Conservation (phyloP, 805 yeast species). For the Schwanniomyces vanrijiae region DNA sequence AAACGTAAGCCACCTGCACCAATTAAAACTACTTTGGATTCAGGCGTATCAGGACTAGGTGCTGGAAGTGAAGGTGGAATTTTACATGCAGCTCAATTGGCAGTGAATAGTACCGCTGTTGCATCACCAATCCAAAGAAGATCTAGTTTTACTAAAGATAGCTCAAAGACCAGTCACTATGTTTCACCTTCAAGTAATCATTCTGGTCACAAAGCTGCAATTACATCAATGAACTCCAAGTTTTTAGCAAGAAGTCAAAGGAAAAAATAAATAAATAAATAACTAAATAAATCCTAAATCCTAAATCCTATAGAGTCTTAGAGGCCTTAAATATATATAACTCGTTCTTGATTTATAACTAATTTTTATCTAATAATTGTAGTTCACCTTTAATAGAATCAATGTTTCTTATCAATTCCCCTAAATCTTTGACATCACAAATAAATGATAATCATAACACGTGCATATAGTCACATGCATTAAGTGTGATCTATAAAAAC, state of each 20-base stretch:
- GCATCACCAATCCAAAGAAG: slow-evolving; percentile 24
- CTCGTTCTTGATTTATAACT: background rate
- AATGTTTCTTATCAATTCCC: no score
- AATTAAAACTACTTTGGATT: slow-evolving; percentile 11
- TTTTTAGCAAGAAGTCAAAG: slow-evolving; percentile 57
- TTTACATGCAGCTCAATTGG: slow-evolving; percentile 46
- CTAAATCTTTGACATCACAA: no score
- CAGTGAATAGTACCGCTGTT: slow-evolving; percentile 29
- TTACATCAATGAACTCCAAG: slow-evolving; percentile 61
- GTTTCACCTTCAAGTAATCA: background rate
- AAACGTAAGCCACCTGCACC: slow-evolving; percentile 36
- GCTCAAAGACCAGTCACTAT: background rate
- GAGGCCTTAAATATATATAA: background rate
- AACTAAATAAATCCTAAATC: no score
- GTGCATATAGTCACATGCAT: background rate
- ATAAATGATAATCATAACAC: background rate
- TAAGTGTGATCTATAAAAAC: background rate
- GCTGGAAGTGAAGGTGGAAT: slow-evolving; percentile 16
- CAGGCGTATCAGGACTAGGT: slow-evolving; percentile 30
- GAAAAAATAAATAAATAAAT: slow-evolving; percentile 28
- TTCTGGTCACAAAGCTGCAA: slow-evolving; percentile 12
- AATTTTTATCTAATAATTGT: no score
- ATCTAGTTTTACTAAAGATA: slow-evolving; percentile 36
- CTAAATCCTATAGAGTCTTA: background rate
- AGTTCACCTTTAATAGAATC: no score